Evolutionary conservation across 148 eudicot species (phyloP).

Genomic region (Heliamphora exappendiculata): DNA sequence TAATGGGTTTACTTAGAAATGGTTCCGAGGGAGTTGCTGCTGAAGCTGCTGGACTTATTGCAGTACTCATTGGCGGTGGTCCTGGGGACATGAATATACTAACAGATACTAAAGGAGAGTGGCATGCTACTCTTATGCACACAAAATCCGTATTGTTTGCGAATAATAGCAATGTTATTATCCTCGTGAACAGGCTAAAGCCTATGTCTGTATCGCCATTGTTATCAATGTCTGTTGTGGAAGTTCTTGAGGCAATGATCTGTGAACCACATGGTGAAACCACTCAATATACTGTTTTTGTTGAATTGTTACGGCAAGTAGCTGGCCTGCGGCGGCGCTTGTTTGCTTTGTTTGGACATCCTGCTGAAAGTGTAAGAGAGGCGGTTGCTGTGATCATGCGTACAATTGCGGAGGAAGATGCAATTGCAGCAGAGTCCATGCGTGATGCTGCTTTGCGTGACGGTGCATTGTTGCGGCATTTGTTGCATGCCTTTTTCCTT

Average conservation of each 20-base stretch:
- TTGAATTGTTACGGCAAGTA: conserved; percentile 85
- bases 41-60: conserved; percentile 84
- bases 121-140: conserved; percentile 91
- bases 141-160: conserved; percentile 89
- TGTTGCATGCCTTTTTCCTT: conserved; percentile 81
- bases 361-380: conserved; percentile 92
- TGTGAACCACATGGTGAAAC: conserved; percentile 98
- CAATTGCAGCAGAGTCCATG: conserved; percentile 99
- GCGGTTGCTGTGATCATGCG: conserved; percentile 98
- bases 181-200: conserved; percentile 85
- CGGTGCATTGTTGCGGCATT: conserved; percentile 92
- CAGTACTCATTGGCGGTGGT: conserved; percentile 95
- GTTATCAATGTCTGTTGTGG: conserved; percentile 85
- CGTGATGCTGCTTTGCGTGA: conserved; percentile 98
- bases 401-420: conserved; percentile 99
- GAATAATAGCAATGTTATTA: conserved; percentile 50
- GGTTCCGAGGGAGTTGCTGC: conserved; percentile 94
- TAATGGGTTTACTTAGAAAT: conserved; percentile 95
- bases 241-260: conserved; percentile 96
- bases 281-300: conserved; percentile 89
- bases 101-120: conserved; percentile 84
- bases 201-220: conserved; percentile 94
- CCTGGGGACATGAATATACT: conserved; percentile 65
- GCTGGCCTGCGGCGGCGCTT: conserved; percentile 87
- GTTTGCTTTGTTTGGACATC: conserved; percentile 95